Conservation (phyloP, 139 green algal genomes). For the Tetradesmus lagerheimii region DNA sequence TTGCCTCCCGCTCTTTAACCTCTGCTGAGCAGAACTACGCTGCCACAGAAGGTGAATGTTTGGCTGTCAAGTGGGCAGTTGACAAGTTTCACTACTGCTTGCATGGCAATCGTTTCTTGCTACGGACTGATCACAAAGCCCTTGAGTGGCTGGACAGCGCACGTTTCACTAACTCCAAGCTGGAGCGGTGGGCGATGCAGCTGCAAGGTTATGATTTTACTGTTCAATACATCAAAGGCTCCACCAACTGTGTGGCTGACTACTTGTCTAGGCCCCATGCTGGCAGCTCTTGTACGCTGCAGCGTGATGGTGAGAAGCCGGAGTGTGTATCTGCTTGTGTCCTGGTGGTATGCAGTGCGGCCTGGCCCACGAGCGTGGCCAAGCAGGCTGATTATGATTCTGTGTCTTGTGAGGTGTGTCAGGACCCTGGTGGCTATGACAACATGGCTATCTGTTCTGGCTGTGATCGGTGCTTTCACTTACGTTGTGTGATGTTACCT, state of each 20-base stretch:
- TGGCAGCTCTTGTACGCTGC: not conserved
- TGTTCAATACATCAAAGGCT: constrained; percentile 41
- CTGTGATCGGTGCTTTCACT: constrained; percentile 31
- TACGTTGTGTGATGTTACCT: constrained; percentile 35
- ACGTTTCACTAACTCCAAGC: constrained; percentile 47
- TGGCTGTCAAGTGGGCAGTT: constrained; percentile 46
- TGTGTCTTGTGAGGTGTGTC: no score
- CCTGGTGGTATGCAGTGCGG: not conserved
- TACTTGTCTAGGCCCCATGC: constrained; percentile 10
- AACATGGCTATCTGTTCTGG: constrained; percentile 31
- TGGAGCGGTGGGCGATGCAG: constrained; percentile 47
- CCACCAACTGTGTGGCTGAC: constrained; percentile 43
- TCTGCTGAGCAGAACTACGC: constrained; percentile 48
- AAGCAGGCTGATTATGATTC: not conserved
- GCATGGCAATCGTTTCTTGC: constrained; percentile 33
- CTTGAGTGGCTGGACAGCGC: constrained; percentile 42
- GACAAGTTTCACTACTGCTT: constrained; percentile 45
- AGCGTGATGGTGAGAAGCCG: not conserved
- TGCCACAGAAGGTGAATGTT: constrained; percentile 47
- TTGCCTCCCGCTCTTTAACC: constrained; percentile 20
- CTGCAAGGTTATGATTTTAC: constrained; percentile 46
- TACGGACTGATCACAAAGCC: constrained; percentile 44
- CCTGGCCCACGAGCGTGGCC: not conserved
- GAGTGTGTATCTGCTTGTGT: not conserved
- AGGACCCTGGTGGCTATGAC: not conserved